Evolutionary conservation across 495 filamentous ascomycete species (phyloP).

Genomic region (Bombardia bombarda): DNA sequence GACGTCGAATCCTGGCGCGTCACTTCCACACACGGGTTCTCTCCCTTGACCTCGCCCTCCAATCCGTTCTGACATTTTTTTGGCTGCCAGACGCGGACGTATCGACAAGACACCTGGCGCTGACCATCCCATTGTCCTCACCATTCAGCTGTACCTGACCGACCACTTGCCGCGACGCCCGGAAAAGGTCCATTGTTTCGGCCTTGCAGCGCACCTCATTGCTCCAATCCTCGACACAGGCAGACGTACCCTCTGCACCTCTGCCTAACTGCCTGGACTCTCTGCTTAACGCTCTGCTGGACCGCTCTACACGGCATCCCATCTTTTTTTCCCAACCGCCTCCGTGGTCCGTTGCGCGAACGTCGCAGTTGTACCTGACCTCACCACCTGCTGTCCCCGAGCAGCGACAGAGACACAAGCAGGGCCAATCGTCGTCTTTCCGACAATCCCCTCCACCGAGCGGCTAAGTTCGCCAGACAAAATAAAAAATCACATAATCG

Average conservation of each 20-base stretch:
- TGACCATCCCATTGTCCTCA: constrained; percentile 10
- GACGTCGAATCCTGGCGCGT: constrained; percentile 21
- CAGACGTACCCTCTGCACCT: constrained; percentile 19
- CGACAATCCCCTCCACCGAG: constrained; percentile 28
- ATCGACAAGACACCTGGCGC: constrained; percentile 9
- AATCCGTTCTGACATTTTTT: constrained; percentile 11
- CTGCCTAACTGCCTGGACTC: constrained; percentile 18
- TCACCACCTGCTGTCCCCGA: constrained; percentile 17
- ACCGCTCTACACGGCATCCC: constrained; percentile 11
- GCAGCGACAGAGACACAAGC: constrained; percentile 12
- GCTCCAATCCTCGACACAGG: constrained; percentile 13
- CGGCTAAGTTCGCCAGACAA: constrained; percentile 33
- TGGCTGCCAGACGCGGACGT: constrained; percentile 7
- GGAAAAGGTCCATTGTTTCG: constrained; percentile 14
- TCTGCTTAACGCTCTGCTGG: no score
- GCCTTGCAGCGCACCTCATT: constrained; percentile 16
- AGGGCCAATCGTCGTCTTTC: constrained; percentile 25
- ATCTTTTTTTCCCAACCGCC: constrained; percentile 4
- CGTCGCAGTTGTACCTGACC: constrained; percentile 16
- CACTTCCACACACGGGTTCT: constrained; percentile 16
- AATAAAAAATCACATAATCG: no score
- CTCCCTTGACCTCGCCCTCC: constrained; percentile 6
- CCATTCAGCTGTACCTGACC: constrained; percentile 13
- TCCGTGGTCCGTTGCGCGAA: constrained; percentile 21
- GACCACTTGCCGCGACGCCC: constrained; percentile 11